phyloP scores from a whole-genome alignment of 1,284 basidiomycete species.

The Xerocomus amazonicus region DNA sequence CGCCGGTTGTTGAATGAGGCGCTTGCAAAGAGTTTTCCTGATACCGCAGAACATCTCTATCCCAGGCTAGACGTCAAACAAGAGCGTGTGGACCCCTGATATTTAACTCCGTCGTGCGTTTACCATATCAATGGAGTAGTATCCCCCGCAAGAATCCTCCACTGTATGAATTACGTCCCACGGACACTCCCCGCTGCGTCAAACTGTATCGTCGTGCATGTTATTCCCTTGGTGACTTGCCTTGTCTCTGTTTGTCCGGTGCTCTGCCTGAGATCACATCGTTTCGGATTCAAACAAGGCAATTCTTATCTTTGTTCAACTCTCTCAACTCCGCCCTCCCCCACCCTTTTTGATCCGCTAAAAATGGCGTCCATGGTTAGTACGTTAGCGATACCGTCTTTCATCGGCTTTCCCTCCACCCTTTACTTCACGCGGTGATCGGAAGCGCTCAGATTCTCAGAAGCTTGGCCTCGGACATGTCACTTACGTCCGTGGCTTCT shows the following conservation, averaged over 20 bases:
- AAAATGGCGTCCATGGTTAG: constrained; percentile 13
- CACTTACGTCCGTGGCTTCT: constrained; percentile 35
- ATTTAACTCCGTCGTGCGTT: not conserved
- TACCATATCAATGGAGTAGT: constrained; percentile 3
- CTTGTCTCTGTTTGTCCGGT: constrained; percentile 2
- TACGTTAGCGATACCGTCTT: constrained; percentile 18
- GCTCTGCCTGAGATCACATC: constrained; percentile 1
- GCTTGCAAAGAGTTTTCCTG: constrained; percentile 32
- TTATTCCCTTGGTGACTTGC: constrained; percentile 5
- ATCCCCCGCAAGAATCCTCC: no score
- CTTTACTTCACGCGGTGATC: constrained; percentile 26
- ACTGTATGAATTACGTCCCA: no score
- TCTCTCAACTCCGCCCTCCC: constrained; percentile 10
- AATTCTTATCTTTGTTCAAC: constrained; percentile 24
- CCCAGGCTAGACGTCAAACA: constrained; percentile 13
- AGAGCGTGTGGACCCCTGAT: constrained; percentile 12
- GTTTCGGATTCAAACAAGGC: constrained; percentile 15
- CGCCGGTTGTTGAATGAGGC: constrained; percentile 33
- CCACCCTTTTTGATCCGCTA: constrained; percentile 19
- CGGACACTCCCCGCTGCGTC: no score
- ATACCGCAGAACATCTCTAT: constrained; percentile 27
- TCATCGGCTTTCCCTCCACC: constrained; percentile 6
- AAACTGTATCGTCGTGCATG: no score
- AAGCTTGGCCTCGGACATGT: constrained; percentile 34
- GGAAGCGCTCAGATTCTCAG: constrained; percentile 29